phyloP scores from a whole-genome alignment of 441 rosid genomes.

The Sinapis alba region DNA sequence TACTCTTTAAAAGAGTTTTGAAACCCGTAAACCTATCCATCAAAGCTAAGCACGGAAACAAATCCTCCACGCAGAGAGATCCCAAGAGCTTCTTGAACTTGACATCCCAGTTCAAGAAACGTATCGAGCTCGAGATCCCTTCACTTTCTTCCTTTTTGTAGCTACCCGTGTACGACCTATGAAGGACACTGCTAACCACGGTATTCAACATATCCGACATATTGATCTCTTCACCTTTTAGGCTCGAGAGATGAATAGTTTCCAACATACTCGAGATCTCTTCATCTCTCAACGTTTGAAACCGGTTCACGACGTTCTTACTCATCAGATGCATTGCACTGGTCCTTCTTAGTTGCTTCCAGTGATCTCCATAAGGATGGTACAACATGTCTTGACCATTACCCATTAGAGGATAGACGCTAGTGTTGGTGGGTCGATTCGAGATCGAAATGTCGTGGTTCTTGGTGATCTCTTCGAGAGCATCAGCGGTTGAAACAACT shows the following conservation, averaged over 20 bases:
- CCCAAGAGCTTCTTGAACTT: background rate
- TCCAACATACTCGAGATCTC: constrained; percentile 3
- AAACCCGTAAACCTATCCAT: background rate
- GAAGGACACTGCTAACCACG: background rate
- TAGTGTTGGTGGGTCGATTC: background rate
- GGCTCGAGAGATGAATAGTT: background rate
- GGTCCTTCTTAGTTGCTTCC: background rate
- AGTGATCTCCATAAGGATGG: background rate
- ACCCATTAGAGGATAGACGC: background rate
- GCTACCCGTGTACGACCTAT: background rate
- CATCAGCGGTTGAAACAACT: background rate
- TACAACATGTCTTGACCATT: constrained; percentile 1
- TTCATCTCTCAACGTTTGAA: background rate
- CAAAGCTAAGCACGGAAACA: background rate
- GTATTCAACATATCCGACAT: background rate
- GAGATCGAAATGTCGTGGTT: background rate
- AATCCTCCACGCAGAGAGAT: background rate
- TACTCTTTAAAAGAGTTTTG: background rate
- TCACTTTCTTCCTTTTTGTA: background rate
- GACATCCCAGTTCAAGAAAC: background rate
- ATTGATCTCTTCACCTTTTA: background rate
- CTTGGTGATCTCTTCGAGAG: background rate
- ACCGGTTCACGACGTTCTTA: background rate
- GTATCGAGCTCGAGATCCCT: background rate
- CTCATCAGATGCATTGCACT: background rate